phyloP scores from a whole-genome alignment of 441 rosid genomes.

The Gossypium gossypioides region DNA sequence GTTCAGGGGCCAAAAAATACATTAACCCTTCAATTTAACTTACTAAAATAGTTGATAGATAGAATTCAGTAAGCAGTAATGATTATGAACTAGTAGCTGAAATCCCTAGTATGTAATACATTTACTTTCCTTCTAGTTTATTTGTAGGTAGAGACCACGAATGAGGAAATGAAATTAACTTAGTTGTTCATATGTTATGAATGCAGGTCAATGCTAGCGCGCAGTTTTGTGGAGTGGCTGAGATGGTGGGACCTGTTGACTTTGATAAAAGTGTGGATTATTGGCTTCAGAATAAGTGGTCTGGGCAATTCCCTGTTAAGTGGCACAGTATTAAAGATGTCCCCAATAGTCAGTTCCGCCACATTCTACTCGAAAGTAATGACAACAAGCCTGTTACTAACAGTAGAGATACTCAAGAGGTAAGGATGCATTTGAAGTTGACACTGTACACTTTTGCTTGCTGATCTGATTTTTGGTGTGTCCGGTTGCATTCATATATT shows the following conservation, averaged over 20 bases:
- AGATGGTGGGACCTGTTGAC: conserved; percentile 50
- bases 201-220: conserved; percentile 46
- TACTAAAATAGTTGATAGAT: background rate
- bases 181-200: background rate
- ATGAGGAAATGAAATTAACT: background rate
- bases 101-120: background rate
- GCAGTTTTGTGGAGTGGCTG: conserved; percentile 51
- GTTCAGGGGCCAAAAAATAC: no score
- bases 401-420: conserved; percentile 56
- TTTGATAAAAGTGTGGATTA: conserved; percentile 40
- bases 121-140: background rate
- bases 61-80: background rate
- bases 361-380: conserved; percentile 38
- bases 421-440: conserved; percentile 15
- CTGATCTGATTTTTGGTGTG: background rate
- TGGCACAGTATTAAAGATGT: conserved; percentile 47
- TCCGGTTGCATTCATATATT: background rate
- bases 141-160: background rate
- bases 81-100: background rate
- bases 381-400: conserved; percentile 50
- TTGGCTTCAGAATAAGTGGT: conserved; percentile 52
- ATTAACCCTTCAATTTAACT: no score
- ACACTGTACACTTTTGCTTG: background rate
- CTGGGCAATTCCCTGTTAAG: conserved; percentile 43
- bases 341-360: conserved; percentile 45